Base-by-base conservation (phyloP, 108 stramenopile genomes). In the Nitzschia sp. region DNA sequence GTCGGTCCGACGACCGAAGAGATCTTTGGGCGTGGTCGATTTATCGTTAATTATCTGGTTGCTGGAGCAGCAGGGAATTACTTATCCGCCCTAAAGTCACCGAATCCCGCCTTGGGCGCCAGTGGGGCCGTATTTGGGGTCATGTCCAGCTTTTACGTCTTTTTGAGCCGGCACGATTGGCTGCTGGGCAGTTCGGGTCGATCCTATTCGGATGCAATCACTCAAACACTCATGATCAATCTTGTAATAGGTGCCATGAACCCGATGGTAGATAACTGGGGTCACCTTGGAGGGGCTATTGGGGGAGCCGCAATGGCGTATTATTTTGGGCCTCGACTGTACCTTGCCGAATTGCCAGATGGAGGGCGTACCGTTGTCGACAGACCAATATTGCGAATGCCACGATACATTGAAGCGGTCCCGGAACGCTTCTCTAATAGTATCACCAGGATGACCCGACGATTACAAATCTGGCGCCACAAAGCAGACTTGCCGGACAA, bases 111-210 rank as follows among this genome's bases (percentile, higher is more conserved):
- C 3, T 76, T 94, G 57, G 93, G 93, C 8, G 93, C 93, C 1
- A 76, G 71, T 27, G 93, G 93, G 17, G 90, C 89, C 19, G 90
- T 94, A 0, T 94, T 94, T 74, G 89, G 90, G 25, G 71, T 94
- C 26, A 79, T 91, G 53, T 87, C 87, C 16, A 84, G 87, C 11
- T 86, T 91, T 45, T 86, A 76, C 30, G 78, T 82, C 0, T 94
- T 90, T 79, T 57, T 94, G 58, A 69, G 36, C 31, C 71, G 88
- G 6, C 84, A 94, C 71, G 75, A 83, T 29, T 72, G 70, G 71
- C 31, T 88, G 48, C 68, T 92, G 66, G 87, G 90, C 19, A 25
- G 36, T 35, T 27, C 60, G 8, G 80, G 74, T 9, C 66, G 70
- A 33, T 53, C 50, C 13, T 61, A 62, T 45, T 67, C 59, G 58